Percentiles rank a stretch among this genome's conserved stretches.
These are phyloP conservation scores for Byssoonygena ceratinophila DNA, from an alignment of 2,329 filamentous ascomycete genomes.

Conservation along the genomic window DNA sequence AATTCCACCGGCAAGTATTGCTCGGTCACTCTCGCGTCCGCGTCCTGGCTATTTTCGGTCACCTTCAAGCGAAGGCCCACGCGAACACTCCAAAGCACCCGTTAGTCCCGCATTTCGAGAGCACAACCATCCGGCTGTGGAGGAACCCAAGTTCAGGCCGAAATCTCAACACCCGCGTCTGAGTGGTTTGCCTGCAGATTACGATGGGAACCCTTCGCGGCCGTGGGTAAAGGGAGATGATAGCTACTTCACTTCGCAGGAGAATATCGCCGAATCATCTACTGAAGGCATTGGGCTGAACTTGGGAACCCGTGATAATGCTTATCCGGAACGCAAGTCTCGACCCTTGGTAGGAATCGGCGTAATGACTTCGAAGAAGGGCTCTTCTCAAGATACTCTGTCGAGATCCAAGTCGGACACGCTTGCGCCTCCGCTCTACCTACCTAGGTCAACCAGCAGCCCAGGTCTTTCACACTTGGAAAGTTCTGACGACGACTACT, in stretches of 20 bases:
- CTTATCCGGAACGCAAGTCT: conserved; percentile 20
- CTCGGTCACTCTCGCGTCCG: conserved; percentile 67
- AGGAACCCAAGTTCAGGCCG: conserved; percentile 46
- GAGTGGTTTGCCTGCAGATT: conserved; percentile 49
- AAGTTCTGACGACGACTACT: conserved; percentile 61
- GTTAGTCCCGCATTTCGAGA: conserved; percentile 3
- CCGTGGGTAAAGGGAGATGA: conserved; percentile 8
- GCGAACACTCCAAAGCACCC: conserved; percentile 28
- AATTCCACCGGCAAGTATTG: conserved; percentile 69
- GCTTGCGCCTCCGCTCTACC: conserved; percentile 39
- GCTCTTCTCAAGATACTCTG: neutral
- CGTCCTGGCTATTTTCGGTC: conserved; percentile 74
- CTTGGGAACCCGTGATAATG: conserved; percentile 28
- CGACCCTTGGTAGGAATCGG: conserved; percentile 12
- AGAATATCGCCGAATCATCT: conserved; percentile 20
- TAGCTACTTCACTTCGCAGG: neutral
- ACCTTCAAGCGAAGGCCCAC: conserved; percentile 50
- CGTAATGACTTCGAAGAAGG: neutral
- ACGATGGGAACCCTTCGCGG: conserved; percentile 29
- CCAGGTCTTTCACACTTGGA: conserved; percentile 53
- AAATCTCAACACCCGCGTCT: conserved; percentile 65
- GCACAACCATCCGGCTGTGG: conserved; percentile 24
- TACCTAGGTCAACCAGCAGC: conserved; percentile 37
- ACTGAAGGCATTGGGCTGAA: conserved; percentile 23
- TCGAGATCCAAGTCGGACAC: conserved; percentile 21